Evolutionary conservation across 2,329 filamentous ascomycete genomes (phyloP), one percentile per base, ranked within the genome.

Genomic region (Nothopassalora personata): DNA sequence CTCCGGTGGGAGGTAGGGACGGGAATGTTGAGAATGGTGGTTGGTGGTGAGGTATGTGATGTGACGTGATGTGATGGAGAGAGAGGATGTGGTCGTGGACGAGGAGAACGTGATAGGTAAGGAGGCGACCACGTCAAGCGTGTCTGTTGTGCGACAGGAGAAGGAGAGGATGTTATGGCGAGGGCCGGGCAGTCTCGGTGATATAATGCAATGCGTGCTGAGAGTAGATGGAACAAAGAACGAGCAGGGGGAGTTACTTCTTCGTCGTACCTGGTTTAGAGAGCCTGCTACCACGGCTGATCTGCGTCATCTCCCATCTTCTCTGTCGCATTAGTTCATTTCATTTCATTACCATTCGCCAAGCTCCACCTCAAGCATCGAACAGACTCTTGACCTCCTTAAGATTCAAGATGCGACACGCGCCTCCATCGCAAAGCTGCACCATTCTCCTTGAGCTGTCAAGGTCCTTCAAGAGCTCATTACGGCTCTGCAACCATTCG

Each of bases 401-500:
- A 33, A 49, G 34, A 9, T 67, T 64, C 53, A 74, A 58, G 30
- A 73, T 59, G 57, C 60, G 69, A 58, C 73, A 75, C 18, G 57
- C 60, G 1, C 74, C 72, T 1, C 73, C 74, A 58, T 80, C 78
- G 67, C 80, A 81, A 28, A 81, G 66, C 68, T 80, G 70, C 34
- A 81, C 72, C 66, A 76, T 73, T 4, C 71, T 75, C 4, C 71
- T 76, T 4, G 68, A 70, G 33, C 69, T 72, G 60, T 79, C 70
- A 61, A 82, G 68, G 33, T 69, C 73, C 60, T 67, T 72, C n/a
- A 82, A 68, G 49, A 81, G 63, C 47, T 62, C 55, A 68, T 84
- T 85, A 55, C 81, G 75, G 55, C 74, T 69, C 63, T 75, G 76
- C 60, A 86, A 60, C 83, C 83, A 85, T 13, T 71, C 68, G 10